Conservation (phyloP, 257 asterid species). For the Scutellaria galericulata region DNA sequence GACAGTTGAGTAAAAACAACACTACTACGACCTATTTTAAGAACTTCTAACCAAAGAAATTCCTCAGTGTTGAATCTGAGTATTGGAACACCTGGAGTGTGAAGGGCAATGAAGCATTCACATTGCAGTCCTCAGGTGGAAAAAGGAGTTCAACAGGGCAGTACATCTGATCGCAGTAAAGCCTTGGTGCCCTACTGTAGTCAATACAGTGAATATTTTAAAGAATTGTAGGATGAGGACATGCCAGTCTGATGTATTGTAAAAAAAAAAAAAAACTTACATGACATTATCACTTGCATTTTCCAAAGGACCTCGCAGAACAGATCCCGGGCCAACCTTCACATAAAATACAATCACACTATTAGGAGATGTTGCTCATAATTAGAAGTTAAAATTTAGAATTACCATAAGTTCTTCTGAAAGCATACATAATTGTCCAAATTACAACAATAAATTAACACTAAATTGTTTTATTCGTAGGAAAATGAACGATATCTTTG, state of each 20-base stretch:
- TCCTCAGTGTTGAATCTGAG: constrained; percentile 48
- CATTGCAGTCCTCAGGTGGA: constrained; percentile 94
- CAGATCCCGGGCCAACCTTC: constrained; percentile 92
- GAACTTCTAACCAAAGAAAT: constrained; percentile 47
- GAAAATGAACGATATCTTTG: not conserved
- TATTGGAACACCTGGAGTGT: constrained; percentile 81
- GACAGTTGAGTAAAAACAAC: constrained; percentile 26
- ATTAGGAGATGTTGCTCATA: constrained; percentile 36
- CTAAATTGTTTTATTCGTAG: not conserved
- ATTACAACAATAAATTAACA: not conserved
- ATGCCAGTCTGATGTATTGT: not conserved
- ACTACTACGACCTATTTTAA: constrained; percentile 37
- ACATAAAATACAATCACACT: constrained; percentile 28
- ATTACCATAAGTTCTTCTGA: constrained; percentile 13
- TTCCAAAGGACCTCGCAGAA: constrained; percentile 71
- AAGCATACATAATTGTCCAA: not conserved
- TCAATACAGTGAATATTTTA: constrained; percentile 16
- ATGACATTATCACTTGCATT: constrained; percentile 56
- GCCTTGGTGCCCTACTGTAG: constrained; percentile 57
- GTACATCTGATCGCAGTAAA: constrained; percentile 51
- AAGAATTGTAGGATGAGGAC: constrained; percentile 25
- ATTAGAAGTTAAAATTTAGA: constrained; percentile 20
- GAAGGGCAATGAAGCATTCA: constrained; percentile 78
- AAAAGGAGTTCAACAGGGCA: constrained; percentile 82
- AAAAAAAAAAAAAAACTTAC: constrained; percentile 47